Percentiles rank a stretch among this genome's conserved stretches.
Conservation (phyloP, 768 basidiomycete genomes). For the Tulasnella calospora region DNA sequence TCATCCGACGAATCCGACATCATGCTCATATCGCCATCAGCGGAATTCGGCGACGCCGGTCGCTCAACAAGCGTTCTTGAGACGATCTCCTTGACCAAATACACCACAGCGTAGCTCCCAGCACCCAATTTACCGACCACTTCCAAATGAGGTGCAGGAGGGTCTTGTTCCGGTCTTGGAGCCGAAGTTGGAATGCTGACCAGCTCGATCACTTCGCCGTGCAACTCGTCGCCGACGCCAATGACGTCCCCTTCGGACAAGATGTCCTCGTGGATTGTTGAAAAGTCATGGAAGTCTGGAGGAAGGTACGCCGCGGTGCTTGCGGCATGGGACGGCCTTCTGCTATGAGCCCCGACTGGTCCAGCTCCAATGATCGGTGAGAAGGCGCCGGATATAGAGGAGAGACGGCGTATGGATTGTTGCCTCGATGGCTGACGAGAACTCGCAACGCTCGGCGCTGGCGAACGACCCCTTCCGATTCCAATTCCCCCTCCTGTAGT, state of each 20-base stretch:
- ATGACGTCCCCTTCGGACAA: slow-evolving; percentile 69
- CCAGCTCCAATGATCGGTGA: slow-evolving; percentile 4
- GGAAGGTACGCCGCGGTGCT: neutral
- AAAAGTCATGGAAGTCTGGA: slow-evolving; percentile 14
- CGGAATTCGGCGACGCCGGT: slow-evolving; percentile 1
- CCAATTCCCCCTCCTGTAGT: neutral
- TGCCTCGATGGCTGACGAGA: slow-evolving; percentile 27
- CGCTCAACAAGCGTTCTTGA: neutral
- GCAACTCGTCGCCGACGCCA: slow-evolving; percentile 60
- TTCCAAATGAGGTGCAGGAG: slow-evolving; percentile 54
- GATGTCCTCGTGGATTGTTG: slow-evolving; percentile 50
- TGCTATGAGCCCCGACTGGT: neutral
- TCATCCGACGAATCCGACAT: slow-evolving; percentile 4
- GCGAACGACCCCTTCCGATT: slow-evolving; percentile 15
- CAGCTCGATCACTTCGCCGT: slow-evolving; percentile 57
- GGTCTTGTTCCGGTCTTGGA: slow-evolving; percentile 29
- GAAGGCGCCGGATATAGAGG: slow-evolving; percentile 14
- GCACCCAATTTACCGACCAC: slow-evolving; percentile 82
- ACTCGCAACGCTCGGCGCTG: slow-evolving; percentile 10
- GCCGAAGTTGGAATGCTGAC: slow-evolving; percentile 46
- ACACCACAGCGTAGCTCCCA: slow-evolving; percentile 91
- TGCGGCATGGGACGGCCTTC: neutral
- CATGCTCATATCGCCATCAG: neutral
- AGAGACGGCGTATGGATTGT: slow-evolving; percentile 27
- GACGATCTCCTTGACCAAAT: slow-evolving; percentile 74